Evolutionary conservation across 2,329 filamentous ascomycete species (phyloP).

Genomic region (Stenocarpella maydis): DNA sequence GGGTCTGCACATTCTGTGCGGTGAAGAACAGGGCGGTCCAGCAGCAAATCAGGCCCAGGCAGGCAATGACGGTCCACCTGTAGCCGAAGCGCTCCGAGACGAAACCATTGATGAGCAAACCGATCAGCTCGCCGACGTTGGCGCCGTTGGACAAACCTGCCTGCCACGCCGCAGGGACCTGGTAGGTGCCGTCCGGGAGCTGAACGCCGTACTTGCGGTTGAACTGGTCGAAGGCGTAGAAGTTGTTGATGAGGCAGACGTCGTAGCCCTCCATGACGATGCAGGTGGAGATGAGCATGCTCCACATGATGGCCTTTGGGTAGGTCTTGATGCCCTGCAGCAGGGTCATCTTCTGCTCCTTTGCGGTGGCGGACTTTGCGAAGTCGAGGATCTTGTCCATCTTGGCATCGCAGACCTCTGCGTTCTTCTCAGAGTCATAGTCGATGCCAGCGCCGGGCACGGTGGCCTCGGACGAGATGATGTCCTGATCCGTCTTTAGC

Average conservation of each 20-base stretch:
- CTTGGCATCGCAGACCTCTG: conserved; percentile 38
- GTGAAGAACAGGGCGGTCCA: conserved; percentile 74
- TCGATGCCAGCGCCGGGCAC: conserved; percentile 34
- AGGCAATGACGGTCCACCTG: conserved; percentile 68
- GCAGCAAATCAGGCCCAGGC: conserved; percentile 60
- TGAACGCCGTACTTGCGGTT: conserved; percentile 41
- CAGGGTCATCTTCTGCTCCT: conserved; percentile 76
- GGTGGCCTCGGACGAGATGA: conserved; percentile 26
- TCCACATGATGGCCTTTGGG: conserved; percentile 87
- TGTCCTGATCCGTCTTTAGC: conserved; percentile 33
- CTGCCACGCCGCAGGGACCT: conserved; percentile 49
- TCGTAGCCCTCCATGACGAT: conserved; percentile 95
- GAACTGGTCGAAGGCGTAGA: conserved; percentile 55
- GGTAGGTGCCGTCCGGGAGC: conserved; percentile 38
- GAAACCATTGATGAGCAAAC: conserved; percentile 71
- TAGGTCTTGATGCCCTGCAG: conserved; percentile 82
- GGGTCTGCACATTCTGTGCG: conserved; percentile 64
- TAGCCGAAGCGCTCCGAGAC: conserved; percentile 74
- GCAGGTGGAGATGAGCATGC: conserved; percentile 85
- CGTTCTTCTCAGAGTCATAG: conserved; percentile 28
- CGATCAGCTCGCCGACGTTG: conserved; percentile 70
- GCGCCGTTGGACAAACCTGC: conserved; percentile 53
- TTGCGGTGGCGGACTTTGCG: conserved; percentile 61
- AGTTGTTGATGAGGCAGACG: conserved; percentile 81
- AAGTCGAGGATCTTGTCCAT: conserved; percentile 51